phyloP scores from a whole-genome alignment of 208 protist species.

The Borovskyia barvae region DNA sequence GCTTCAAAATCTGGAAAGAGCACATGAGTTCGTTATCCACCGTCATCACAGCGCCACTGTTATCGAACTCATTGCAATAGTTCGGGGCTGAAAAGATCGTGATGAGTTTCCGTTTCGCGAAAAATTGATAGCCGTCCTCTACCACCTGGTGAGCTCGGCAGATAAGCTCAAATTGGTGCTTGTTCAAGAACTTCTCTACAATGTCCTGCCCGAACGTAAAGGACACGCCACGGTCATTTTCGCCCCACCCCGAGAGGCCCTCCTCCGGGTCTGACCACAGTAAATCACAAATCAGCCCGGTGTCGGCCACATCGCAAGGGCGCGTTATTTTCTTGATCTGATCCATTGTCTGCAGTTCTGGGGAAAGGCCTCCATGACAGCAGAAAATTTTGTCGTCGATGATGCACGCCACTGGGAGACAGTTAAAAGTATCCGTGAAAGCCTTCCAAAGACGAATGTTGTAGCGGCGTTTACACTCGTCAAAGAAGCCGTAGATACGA shows the following conservation, averaged over 20 bases:
- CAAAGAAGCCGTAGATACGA: conserved; percentile 99
- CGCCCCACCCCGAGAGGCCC: conserved; percentile 85
- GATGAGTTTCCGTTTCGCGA: conserved; percentile 94
- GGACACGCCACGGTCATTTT: conserved; percentile 93
- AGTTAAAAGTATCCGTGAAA: conserved; percentile 99
- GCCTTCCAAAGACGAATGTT: conserved; percentile 99
- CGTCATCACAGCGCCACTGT: conserved; percentile 99
- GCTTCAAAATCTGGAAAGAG: conserved; percentile 98
- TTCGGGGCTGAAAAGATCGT: conserved; percentile 98
- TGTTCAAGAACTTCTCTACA: conserved; percentile 94
- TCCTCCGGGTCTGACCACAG: conserved; percentile 99
- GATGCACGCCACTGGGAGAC: conserved; percentile 97
- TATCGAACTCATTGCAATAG: conserved; percentile 98
- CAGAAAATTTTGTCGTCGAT: conserved; percentile 99
- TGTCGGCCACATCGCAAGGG: conserved; percentile 99
- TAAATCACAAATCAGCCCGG: conserved; percentile 99
- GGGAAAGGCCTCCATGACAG: conserved; percentile 98
- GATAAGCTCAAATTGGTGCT: conserved; percentile 95
- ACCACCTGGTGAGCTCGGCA: conserved; percentile 98
- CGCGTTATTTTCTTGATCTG: conserved; percentile 96
- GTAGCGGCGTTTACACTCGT: conserved; percentile 99
- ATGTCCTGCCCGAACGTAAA: conserved; percentile 92
- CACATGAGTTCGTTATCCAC: conserved; percentile 98
- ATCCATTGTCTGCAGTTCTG: conserved; percentile 96
- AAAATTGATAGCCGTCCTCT: conserved; percentile 96